Evolutionary conservation across 2,329 filamentous ascomycete genomes (phyloP).

Genomic region (Boeremia exigua): DNA sequence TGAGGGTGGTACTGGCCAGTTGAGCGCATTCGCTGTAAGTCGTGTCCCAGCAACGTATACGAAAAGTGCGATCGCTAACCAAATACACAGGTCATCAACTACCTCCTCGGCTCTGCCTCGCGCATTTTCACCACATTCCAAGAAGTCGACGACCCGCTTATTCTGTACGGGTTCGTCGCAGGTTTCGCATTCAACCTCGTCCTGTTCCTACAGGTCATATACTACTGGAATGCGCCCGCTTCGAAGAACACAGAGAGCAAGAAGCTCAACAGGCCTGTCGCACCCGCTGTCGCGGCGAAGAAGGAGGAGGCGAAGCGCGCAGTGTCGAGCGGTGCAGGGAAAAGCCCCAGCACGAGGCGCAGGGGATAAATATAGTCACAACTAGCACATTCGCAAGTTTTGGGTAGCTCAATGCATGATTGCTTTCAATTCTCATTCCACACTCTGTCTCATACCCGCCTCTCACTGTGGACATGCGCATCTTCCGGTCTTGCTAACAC

Average conservation of each 20-base stretch:
- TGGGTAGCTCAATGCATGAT: neutral
- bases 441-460: neutral
- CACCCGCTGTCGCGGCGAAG: slow-evolving; percentile 36
- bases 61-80: neutral
- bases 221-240: slow-evolving; percentile 81
- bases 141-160: slow-evolving; percentile 95
- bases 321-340: slow-evolving; percentile 49
- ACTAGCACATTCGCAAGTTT: neutral
- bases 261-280: slow-evolving; percentile 48
- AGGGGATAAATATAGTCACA: slow-evolving; percentile 51
- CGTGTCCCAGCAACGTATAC: neutral
- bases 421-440: neutral
- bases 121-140: slow-evolving; percentile 98
- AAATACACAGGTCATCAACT: slow-evolving; percentile 85
- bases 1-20: slow-evolving; percentile 88
- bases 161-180: slow-evolving; percentile 91
- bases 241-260: slow-evolving; percentile 40
- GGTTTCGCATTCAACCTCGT: slow-evolving; percentile 90
- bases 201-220: slow-evolving; percentile 87
- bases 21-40: slow-evolving; percentile 92
- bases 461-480: neutral
- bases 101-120: slow-evolving; percentile 87
- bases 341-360: slow-evolving; percentile 62
- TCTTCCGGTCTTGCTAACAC: slow-evolving; percentile 3
- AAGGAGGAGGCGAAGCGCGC: slow-evolving; percentile 39